A percentile compares a stretch with the other conserved stretches of the same genome.
Evolutionary conservation across 2,329 filamentous ascomycete species (phyloP).

Genomic region (Stemphylium beticola): DNA sequence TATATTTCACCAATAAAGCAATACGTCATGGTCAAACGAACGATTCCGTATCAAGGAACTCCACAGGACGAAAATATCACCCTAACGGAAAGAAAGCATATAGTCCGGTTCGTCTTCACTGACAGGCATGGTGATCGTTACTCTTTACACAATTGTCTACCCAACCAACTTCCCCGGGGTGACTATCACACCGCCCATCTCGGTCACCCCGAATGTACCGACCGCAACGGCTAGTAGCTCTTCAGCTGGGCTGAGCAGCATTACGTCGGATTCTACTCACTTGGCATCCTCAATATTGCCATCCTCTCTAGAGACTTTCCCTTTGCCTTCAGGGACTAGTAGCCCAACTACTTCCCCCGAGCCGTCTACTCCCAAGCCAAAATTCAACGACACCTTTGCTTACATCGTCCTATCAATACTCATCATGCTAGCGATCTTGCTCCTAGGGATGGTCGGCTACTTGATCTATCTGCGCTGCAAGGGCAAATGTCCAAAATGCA

Average conservation of each 20-base stretch:
- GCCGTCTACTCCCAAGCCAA: not conserved
- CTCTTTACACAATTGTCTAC: slow-evolving; percentile 6
- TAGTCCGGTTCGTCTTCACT: not conserved
- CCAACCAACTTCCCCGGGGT: not conserved
- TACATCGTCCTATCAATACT: slow-evolving; percentile 1
- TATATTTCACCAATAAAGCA: too few relatives aligned
- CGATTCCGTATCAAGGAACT: not conserved
- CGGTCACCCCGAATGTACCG: not conserved
- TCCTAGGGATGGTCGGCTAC: slow-evolving; percentile 1
- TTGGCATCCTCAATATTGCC: not conserved
- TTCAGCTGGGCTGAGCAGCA: not conserved
- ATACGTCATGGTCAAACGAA: not conserved
- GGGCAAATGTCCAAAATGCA: slow-evolving; percentile 15
- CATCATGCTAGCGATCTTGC: slow-evolving; percentile 3
- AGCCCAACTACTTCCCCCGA: not conserved
- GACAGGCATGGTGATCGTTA: not conserved
- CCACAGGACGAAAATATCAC: too few relatives aligned
- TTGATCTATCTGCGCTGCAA: slow-evolving; percentile 11
- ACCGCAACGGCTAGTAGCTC: not conserved
- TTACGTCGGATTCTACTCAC: not conserved
- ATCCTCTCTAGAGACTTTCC: not conserved
- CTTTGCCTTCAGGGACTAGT: not conserved
- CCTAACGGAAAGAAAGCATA: too few relatives aligned
- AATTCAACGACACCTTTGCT: slow-evolving; percentile 11
- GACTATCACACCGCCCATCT: not conserved